A percentile compares a stretch with the other conserved stretches of the same genome.
Evolutionary conservation across 257 asterid genomes (phyloP).

Genomic region (Ilex asprella): DNA sequence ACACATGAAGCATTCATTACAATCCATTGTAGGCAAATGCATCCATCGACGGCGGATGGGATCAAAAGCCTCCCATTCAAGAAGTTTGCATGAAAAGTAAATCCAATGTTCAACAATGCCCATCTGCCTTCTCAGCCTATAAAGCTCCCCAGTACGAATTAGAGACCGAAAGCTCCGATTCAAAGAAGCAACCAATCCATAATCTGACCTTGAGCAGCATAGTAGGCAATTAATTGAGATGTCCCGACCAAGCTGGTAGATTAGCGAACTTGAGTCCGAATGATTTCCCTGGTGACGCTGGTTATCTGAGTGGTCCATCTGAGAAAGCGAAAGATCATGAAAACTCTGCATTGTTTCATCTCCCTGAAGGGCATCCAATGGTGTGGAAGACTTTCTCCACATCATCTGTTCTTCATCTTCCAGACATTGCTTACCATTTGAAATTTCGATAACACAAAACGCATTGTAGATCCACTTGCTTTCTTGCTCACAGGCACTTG

Average conservation of each 20-base stretch:
- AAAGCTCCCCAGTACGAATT: conserved; percentile 27
- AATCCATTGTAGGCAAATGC: conserved; percentile 24
- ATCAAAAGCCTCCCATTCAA: conserved; percentile 40
- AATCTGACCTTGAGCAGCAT: conserved; percentile 27
- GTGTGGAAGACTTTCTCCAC: conserved; percentile 26
- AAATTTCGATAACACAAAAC: conserved; percentile 29
- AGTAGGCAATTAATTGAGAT: conserved; percentile 23
- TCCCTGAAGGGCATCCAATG: conserved; percentile 7
- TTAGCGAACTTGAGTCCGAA: conserved; percentile 21
- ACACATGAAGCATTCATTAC: conserved; percentile 29
- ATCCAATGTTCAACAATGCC: conserved; percentile 37
- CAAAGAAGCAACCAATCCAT: conserved; percentile 22
- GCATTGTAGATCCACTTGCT: conserved; percentile 37
- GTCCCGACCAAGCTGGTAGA: conserved; percentile 33
- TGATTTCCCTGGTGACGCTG: conserved; percentile 9
- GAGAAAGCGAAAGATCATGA: conserved; percentile 25
- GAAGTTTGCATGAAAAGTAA: conserved; percentile 30
- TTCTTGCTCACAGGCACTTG: conserved; percentile 36
- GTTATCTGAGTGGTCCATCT: conserved; percentile 10
- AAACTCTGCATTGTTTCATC: conserved; percentile 24
- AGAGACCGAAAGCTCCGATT: conserved; percentile 31
- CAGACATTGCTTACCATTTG: conserved; percentile 35
- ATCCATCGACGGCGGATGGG: conserved; percentile 28
- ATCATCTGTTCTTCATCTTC: conserved; percentile 41
- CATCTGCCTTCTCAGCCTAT: conserved; percentile 23